Base-by-base conservation (phyloP, 2,329 filamentous ascomycete species). In the Fusarium continuum region DNA sequence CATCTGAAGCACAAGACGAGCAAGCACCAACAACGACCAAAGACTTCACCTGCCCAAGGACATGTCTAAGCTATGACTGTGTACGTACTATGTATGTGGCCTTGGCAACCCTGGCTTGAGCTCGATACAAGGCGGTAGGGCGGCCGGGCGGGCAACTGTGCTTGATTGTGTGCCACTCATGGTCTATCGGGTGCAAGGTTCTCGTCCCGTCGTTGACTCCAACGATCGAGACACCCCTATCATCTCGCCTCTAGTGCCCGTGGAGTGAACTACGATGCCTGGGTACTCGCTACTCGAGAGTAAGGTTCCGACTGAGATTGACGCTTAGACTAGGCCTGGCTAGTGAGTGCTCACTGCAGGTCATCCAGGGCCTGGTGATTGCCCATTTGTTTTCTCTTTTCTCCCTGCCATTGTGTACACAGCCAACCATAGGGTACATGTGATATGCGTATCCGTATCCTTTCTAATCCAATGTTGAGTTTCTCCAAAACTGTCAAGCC, bases 91-190 rank as follows among this genome's bases (percentile, higher is more conserved):
- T 45, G 31, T 47, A 57, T 41, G 29, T 47, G 22, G 43, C 56
- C 61, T 39, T 40, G 61, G 56, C 56, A 61, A 39, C 44, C 61
- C 56, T 48, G 34, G 45, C 38, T 53, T 57, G 57, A 48, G 50
- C 39, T 64, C 28, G 60, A 61, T 48, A 58, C 58, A 63, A 57
- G 46, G 43, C 61, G 55, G n/a, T n/a, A n/a, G n/a, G n/a, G n/a
- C n/a, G n/a, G n/a, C n/a, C n/a, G n/a, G n/a, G n/a, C n/a, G n/a
- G n/a, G 55, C 46, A 64, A 38, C 38, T 55, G 61, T 61, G 55
- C 61, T 64, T 53, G 50, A 56, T 65, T 61, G 46, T 65, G 61
- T 65, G 61, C 61, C 56, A 65, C 61, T 65, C 61, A 62, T 62
- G 61, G 55, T 40, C 48, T 64, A 50, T 44, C 52, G 50, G 50